phyloP scores from a whole-genome alignment of 2,329 filamentous ascomycete genomes.

The Ophiostoma ulmi region DNA sequence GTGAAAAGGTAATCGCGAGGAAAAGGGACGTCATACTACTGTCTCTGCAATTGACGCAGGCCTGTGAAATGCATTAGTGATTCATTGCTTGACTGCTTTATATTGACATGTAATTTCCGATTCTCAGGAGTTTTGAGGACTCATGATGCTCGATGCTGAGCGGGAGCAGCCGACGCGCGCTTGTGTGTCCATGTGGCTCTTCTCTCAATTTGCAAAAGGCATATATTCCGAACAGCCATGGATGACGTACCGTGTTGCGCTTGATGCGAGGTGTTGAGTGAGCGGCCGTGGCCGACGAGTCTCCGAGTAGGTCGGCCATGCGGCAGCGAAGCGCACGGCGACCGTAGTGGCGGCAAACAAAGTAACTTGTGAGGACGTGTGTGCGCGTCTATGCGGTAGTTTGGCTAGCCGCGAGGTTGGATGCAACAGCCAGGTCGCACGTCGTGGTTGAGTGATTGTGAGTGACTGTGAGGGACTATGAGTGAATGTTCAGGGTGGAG shows the following conservation, averaged over 20 bases:
- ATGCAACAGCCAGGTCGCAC: background rate
- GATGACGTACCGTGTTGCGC: slow-evolving; percentile 28
- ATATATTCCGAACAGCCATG: background rate
- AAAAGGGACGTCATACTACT: slow-evolving; percentile 27
- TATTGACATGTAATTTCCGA: background rate
- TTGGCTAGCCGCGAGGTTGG: background rate
- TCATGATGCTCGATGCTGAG: background rate
- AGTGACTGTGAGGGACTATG: background rate
- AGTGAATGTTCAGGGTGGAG: background rate
- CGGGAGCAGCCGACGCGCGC: background rate
- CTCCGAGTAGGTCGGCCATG: slow-evolving; percentile 24
- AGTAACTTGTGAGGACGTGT: background rate
- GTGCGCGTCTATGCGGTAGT: background rate
- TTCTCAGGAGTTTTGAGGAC: background rate
- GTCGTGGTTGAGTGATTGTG: background rate
- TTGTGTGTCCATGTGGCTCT: background rate
- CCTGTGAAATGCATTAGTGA: slow-evolving; percentile 20
- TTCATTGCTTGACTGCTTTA: background rate
- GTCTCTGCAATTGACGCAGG: slow-evolving; percentile 30
- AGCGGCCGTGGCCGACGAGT: slow-evolving; percentile 23
- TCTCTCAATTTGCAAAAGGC: background rate
- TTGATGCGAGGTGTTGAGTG: slow-evolving; percentile 27
- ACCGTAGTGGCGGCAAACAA: background rate
- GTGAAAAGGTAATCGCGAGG: background rate
- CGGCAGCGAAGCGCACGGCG: slow-evolving; percentile 10